Evolutionary conservation across 2,329 filamentous ascomycete species (phyloP).

Genomic region (Orbilia javanica): DNA sequence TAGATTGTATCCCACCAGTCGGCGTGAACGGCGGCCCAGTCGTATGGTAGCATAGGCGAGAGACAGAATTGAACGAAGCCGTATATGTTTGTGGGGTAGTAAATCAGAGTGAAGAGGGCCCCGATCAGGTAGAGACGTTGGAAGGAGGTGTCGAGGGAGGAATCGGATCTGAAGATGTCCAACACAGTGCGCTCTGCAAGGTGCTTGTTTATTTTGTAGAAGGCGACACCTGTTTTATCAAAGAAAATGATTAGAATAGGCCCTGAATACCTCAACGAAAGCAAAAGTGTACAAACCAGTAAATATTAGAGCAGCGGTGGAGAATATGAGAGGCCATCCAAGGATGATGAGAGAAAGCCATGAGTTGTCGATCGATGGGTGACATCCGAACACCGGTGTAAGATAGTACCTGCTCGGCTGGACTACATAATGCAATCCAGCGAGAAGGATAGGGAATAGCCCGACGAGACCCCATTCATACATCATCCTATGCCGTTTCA

Average conservation of each 20-base stretch:
- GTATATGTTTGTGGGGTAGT: slow-evolving; percentile 70
- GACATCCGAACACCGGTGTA: slow-evolving; percentile 73
- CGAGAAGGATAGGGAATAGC: slow-evolving; percentile 70
- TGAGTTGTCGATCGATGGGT: slow-evolving; percentile 69
- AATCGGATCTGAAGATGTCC: slow-evolving; percentile 68
- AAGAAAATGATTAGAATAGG: background rate
- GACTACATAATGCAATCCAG: slow-evolving; percentile 72
- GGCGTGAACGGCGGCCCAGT: slow-evolving; percentile 71
- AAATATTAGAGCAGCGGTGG: slow-evolving; percentile 70
- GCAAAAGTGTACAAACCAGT: slow-evolving; percentile 68
- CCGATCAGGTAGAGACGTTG: slow-evolving; percentile 73
- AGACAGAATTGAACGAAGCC: slow-evolving; percentile 68
- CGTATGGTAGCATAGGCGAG: slow-evolving; percentile 66
- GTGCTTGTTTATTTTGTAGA: slow-evolving; percentile 74
- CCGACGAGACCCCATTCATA: slow-evolving; percentile 72
- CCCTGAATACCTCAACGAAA: background rate
- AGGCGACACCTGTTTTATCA: slow-evolving; percentile 70
- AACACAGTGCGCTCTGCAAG: slow-evolving; percentile 72
- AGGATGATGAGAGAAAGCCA: slow-evolving; percentile 72
- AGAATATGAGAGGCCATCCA: slow-evolving; percentile 72
- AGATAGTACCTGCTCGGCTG: slow-evolving; percentile 73
- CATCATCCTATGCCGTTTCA: slow-evolving; percentile 67
- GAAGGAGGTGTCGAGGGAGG: slow-evolving; percentile 73
- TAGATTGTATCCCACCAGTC: slow-evolving; percentile 69
- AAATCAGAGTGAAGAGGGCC: slow-evolving; percentile 67